Evolutionary conservation across 192 early-diverging fungal species (phyloP), one percentile per base, ranked within the genome.

Genomic region (Rhizoclosmatium globosum): DNA sequence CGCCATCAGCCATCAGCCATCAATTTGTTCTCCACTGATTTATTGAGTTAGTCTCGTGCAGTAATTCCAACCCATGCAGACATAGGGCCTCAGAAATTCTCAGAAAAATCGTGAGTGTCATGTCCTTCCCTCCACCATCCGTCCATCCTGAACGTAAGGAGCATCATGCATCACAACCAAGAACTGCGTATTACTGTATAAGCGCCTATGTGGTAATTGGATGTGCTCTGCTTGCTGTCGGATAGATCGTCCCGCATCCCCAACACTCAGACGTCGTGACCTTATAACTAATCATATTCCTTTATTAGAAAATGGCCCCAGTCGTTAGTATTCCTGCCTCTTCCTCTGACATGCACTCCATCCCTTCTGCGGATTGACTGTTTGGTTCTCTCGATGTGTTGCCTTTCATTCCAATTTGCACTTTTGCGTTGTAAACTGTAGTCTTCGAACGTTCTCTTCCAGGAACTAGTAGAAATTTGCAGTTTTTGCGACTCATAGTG

Each of bases 231-330:
- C 50, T 53, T 53, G 50, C 6, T 53, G 50, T 13, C 1, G 50
- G 50, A 7, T 53, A 1, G 50, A 53, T 31, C 31, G 31, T 31
- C 31, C 31, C 31, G 0, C 31, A 31, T 31, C 31, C 31, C 0
- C 31, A 31, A 31, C 31, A 31, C 31, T 31, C 31, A 31, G 31
- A 31, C 31, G 31, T 31, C 31, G 0, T 31, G 31, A 31, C 31
- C 0, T 31, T 31, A 31, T 31, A 31, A 31, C 31, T 31, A 31
- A 31, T 31, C 31, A 31, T 0, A 0, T 53, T 7, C 1, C 9
- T 53, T 0, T 53, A 53, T 53, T 62, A 62, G 60, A 62, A 62
- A 62, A 62, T 62, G 60, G 60, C 60, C 60, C 60, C 60, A 62
- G 60, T 21, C 21, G 60, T 62, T 62, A 62, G 60, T 62, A 62